Evolutionary conservation across 495 filamentous ascomycete species (phyloP).

Genomic region (Filosporella fistucella): DNA sequence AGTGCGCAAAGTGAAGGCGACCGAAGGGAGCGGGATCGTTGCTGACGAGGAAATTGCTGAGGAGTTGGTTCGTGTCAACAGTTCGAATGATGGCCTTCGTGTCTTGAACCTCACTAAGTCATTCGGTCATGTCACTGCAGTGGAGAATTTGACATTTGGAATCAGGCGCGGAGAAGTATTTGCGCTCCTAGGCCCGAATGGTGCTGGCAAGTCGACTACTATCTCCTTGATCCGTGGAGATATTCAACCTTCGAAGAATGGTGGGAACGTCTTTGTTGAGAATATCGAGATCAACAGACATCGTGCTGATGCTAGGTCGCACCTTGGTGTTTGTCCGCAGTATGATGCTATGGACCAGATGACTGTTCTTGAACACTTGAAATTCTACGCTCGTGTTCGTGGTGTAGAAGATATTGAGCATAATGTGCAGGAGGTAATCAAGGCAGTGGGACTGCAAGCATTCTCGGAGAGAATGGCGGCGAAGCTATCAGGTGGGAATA

Average conservation of each 20-base stretch:
- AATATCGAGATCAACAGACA: conserved; percentile 60
- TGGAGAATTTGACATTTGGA: conserved; percentile 79
- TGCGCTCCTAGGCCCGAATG: conserved; percentile 76
- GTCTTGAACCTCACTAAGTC: conserved; percentile 72
- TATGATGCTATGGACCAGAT: conserved; percentile 65
- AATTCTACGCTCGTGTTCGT: conserved; percentile 68
- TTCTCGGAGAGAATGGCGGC: conserved; percentile 59
- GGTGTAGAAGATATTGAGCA: conserved; percentile 59
- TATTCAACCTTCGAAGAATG: conserved; percentile 52
- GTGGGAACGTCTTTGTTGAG: conserved; percentile 70
- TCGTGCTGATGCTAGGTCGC: conserved; percentile 58
- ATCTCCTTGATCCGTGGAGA: conserved; percentile 86
- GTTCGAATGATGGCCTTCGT: conserved; percentile 51
- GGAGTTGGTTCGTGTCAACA: conserved; percentile 32
- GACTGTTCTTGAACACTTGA: conserved; percentile 66
- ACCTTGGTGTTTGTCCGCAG: conserved; percentile 77
- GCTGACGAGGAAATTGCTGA: conserved; percentile 37
- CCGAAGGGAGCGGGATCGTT: conserved; percentile 7
- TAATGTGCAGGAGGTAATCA: conserved; percentile 56
- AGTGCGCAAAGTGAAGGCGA: conserved; percentile 27
- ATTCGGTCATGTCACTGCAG: conserved; percentile 65
- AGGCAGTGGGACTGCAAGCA: conserved; percentile 53
- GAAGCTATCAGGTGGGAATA: conserved; percentile 69
- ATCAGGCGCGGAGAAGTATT: conserved; percentile 75
- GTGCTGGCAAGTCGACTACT: conserved; percentile 82